These are phyloP conservation scores for Piper betle DNA, from an alignment of 164 flowering plant genomes.

Conservation along the genomic window DNA sequence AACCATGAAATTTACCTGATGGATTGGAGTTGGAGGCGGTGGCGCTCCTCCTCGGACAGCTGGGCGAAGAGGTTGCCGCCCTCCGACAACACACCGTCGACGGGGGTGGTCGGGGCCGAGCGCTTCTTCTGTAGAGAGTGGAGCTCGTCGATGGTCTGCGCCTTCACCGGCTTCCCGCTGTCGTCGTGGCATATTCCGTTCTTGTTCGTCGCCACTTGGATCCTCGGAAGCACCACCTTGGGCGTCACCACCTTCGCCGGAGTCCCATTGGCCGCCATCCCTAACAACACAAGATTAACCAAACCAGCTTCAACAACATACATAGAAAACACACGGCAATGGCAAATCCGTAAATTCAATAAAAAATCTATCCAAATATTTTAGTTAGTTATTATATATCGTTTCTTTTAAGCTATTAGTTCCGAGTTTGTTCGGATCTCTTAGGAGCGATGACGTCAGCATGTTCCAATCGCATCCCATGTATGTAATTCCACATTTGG, in stretches of 20 bases:
- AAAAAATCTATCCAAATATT: too few relatives aligned
- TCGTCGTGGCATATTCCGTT: constrained; percentile 58
- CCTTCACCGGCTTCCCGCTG: constrained; percentile 47
- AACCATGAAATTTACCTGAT: constrained; percentile 48
- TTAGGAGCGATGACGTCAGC: too few relatives aligned
- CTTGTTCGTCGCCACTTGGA: constrained; percentile 20
- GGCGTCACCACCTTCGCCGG: constrained; percentile 3
- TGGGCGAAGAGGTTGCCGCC: constrained; percentile 22
- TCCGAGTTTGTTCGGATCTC: too few relatives aligned
- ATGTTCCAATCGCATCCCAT: too few relatives aligned
- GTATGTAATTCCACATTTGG: too few relatives aligned
- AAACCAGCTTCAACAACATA: background rate
- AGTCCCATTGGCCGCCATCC: background rate
- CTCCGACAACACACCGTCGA: constrained; percentile 10
- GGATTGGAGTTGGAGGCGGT: constrained; percentile 83
- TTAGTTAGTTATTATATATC: too few relatives aligned
- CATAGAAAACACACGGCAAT: too few relatives aligned
- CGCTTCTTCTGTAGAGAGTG: constrained; percentile 72
- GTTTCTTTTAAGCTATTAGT: too few relatives aligned
- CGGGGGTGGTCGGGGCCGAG: constrained; percentile 74
- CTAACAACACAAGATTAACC: background rate
- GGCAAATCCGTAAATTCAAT: too few relatives aligned
- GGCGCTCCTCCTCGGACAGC: constrained; percentile 62
- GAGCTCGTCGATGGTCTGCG: constrained; percentile 71
- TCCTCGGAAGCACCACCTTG: constrained; percentile 29